These are phyloP conservation scores for Yamadazyma sp. DNA, from an alignment of 805 yeast genomes.

Conservation along the genomic window DNA sequence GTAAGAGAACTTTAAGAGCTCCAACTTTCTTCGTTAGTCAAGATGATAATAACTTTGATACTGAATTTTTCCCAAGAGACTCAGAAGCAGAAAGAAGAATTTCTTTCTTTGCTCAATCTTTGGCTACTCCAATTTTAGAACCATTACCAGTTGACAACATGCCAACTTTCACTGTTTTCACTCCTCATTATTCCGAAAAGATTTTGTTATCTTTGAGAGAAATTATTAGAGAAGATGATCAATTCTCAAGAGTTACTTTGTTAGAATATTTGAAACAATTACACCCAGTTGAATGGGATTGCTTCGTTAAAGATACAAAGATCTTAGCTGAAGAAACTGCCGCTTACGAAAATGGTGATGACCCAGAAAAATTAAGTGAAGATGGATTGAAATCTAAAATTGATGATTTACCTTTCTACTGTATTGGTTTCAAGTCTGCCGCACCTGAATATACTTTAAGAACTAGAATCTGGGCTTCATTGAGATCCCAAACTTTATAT, in stretches of 20 bases:
- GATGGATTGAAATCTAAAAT: constrained; percentile 34
- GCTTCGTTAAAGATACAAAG: constrained; percentile 56
- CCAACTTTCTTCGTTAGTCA: constrained; percentile 98
- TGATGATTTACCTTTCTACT: constrained; percentile 44
- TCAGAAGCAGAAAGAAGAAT: constrained; percentile 99
- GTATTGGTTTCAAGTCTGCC: constrained; percentile 47
- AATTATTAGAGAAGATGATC: constrained; percentile 80
- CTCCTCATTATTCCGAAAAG: constrained; percentile 87
- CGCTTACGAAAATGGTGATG: constrained; percentile 53
- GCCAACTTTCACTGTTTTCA: constrained; percentile 95
- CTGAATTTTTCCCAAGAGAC: constrained; percentile 95
- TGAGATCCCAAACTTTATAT: constrained; percentile 78
- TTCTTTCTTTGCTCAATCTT: constrained; percentile 97
- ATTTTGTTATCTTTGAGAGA: constrained; percentile 74
- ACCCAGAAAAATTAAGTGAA: constrained; percentile 29
- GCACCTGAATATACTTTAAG: constrained; percentile 46
- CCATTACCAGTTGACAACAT: constrained; percentile 98
- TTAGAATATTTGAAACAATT: constrained; percentile 92
- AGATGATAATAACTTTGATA: constrained; percentile 91
- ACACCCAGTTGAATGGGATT: constrained; percentile 90
- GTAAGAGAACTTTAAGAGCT: constrained; percentile 96
- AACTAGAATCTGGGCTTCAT: constrained; percentile 85
- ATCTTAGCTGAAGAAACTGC: constrained; percentile 49
- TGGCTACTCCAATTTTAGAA: constrained; percentile 98
- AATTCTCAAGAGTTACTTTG: constrained; percentile 89